phyloP scores from a whole-genome alignment of 352 stramenopile species.

The Globisporangium cystogenes region DNA sequence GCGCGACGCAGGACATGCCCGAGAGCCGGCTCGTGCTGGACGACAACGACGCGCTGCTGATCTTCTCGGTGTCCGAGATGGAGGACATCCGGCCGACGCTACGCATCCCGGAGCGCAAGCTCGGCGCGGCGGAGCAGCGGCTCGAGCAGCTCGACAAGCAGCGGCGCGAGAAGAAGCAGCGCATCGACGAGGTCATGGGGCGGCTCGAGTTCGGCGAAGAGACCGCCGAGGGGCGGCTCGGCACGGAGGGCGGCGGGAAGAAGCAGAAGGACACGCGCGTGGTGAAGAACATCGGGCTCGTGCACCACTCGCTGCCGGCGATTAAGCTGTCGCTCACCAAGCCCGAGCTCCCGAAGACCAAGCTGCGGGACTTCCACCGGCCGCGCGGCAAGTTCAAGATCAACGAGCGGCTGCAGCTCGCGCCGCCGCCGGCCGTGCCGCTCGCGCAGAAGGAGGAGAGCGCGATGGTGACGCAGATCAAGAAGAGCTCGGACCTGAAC shows the following conservation, averaged over 20 bases:
- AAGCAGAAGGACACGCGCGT: conserved; percentile 82
- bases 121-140: conserved; percentile 70
- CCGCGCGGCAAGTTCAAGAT: conserved; percentile 86
- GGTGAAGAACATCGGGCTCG: conserved; percentile 79
- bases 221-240: conserved; percentile 53
- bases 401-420: conserved; percentile 62
- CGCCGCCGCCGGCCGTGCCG: conserved; percentile 28
- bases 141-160: conserved; percentile 73
- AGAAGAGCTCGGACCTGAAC: conserved; percentile 81
- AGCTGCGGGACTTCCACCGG: conserved; percentile 78
- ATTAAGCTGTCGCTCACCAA: conserved; percentile 87
- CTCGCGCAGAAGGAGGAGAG: conserved; percentile 57
- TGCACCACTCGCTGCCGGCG: conserved; percentile 81
- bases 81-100: conserved; percentile 77
- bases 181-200: conserved; percentile 77
- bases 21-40: conserved; percentile 78
- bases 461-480: conserved; percentile 80
- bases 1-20: conserved; percentile 74
- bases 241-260: conserved; percentile 64
- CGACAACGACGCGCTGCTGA: conserved; percentile 75
- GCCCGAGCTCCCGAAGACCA: conserved; percentile 74
- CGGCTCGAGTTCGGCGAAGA: conserved; percentile 78
- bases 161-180: conserved; percentile 67
- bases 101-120: conserved; percentile 76
- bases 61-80: conserved; percentile 73